Conservation (phyloP, 2,329 filamentous ascomycete species). For the Penicillium sclerotiorum region DNA sequence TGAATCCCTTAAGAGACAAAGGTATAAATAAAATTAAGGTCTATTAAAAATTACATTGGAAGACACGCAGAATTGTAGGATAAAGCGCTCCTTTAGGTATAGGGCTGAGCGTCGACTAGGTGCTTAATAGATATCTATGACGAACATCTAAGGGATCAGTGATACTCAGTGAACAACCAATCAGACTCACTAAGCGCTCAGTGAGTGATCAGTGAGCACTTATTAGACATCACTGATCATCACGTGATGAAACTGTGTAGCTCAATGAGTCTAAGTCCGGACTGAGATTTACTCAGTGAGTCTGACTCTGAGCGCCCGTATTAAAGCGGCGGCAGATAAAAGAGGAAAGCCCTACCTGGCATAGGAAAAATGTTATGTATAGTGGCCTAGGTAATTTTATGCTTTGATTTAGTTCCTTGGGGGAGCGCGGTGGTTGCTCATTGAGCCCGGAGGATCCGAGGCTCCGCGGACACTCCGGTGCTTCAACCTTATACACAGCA, state of each 20-base stretch:
- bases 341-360: not conserved
- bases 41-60: conserved; percentile 15
- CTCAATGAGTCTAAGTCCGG: conserved; percentile 3
- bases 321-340: conserved; percentile 2
- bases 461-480: too few relatives aligned
- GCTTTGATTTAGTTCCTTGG: too few relatives aligned
- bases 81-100: conserved; percentile 14
- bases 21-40: conserved; percentile 12
- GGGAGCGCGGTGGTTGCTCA: too few relatives aligned
- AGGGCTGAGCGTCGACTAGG: conserved; percentile 12
- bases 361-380: conserved; percentile 1
- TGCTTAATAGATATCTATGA: conserved; percentile 18
- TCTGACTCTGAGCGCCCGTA: conserved; percentile 1
- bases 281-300: conserved; percentile 5
- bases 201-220: too few relatives aligned
- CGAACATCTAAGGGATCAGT: conserved; percentile 13
- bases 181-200: not conserved
- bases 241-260: not conserved
- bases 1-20: not conserved
- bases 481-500: too few relatives aligned
- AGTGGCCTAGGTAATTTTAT: not conserved
- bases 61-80: conserved; percentile 15
- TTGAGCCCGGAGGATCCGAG: too few relatives aligned
- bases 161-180: not conserved
- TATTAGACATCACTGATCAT: not conserved